Conservation (phyloP, 1,284 basidiomycete genomes). For the Ganoderma leucocontextum region DNA sequence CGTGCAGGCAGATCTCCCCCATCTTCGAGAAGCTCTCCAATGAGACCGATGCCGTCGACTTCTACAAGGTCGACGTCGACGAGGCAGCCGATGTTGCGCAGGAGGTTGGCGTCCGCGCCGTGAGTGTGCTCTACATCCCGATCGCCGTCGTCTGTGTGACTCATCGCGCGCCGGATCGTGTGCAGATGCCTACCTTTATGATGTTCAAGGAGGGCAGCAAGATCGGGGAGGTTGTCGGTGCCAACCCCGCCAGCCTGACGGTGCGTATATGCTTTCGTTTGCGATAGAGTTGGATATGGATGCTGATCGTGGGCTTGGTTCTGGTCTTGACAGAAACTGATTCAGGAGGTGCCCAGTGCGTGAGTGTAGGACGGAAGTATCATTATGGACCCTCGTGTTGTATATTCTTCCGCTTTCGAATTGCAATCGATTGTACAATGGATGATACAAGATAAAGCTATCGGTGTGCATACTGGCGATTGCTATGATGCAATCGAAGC, state of each 20-base stretch:
- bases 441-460: not conserved
- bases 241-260: constrained; percentile 50
- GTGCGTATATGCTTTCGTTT: constrained; percentile 32
- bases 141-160: constrained; percentile 33
- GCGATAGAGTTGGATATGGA: not conserved
- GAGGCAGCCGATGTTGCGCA: constrained; percentile 58
- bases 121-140: constrained; percentile 44
- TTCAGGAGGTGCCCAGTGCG: not conserved
- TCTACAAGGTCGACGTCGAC: constrained; percentile 89
- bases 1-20: constrained; percentile 82
- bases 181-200: constrained; percentile 80
- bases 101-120: constrained; percentile 79
- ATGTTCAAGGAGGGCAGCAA: constrained; percentile 76
- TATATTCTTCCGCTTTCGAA: not conserved
- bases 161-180: not conserved
- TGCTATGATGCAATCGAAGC: not conserved
- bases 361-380: not conserved
- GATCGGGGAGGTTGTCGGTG: constrained; percentile 70
- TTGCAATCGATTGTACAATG: constrained; percentile 2
- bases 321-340: constrained; percentile 1
- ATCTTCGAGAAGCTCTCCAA: constrained; percentile 77
- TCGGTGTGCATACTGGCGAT: not conserved
- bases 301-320: not conserved
- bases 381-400: constrained; percentile 8
- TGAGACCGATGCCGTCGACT: constrained; percentile 61